Conservation (phyloP, 2,329 filamentous ascomycete genomes). For the Rhytidhysteron rufulum region DNA sequence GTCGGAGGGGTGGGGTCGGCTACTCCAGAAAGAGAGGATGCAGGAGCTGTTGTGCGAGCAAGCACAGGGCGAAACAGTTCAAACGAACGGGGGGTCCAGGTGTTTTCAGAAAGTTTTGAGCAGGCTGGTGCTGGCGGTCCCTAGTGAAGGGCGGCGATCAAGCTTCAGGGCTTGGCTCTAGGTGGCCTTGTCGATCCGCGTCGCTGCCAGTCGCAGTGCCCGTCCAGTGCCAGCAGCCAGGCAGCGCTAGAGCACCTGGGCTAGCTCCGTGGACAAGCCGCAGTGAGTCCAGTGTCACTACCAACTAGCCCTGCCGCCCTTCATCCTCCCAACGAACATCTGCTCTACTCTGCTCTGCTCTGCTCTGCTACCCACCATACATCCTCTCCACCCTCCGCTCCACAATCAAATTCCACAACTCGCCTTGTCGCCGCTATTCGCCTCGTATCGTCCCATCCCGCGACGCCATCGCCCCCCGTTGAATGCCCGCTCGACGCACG, state of each 20-base stretch:
- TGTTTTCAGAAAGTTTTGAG: conserved; percentile 2
- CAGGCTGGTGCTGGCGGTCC: background rate
- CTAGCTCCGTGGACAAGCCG: background rate
- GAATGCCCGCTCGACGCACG: conserved; percentile 5
- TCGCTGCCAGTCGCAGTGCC: background rate
- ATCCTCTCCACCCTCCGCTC: conserved; percentile 1
- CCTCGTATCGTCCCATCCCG: background rate
- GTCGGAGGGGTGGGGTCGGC: background rate
- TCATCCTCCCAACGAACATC: too few species aligned
- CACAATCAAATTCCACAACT: conserved; percentile 6
- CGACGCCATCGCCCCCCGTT: conserved; percentile 1
- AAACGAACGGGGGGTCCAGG: background rate
- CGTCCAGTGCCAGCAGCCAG: background rate
- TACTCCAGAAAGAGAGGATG: background rate
- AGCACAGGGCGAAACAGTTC: background rate
- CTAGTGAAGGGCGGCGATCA: too few species aligned
- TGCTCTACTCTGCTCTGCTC: too few species aligned
- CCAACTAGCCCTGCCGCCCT: conserved; percentile 1
- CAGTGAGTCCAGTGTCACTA: background rate
- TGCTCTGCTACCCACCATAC: too few species aligned
- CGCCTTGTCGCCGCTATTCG: background rate
- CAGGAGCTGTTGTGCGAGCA: too few species aligned
- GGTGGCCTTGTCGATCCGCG: background rate
- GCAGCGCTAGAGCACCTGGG: background rate
- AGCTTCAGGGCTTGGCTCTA: too few species aligned